A percentile compares a stretch with the other conserved stretches of the same genome.
Conservation (phyloP, 163 green algal genomes). For the Scenedesmus sp. region DNA sequence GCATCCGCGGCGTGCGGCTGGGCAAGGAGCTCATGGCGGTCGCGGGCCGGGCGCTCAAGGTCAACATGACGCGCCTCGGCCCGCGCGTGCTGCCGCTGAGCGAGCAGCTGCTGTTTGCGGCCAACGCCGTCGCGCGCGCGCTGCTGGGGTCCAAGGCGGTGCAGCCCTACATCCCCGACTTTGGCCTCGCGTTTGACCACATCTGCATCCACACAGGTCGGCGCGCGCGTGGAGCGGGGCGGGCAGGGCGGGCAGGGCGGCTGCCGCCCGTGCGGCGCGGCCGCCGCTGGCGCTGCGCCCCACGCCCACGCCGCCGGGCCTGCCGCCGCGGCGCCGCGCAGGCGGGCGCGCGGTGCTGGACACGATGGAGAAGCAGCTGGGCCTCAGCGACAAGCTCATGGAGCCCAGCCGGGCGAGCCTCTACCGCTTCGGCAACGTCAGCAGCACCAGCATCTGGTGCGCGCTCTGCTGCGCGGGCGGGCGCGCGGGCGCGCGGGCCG, state of each 20-base stretch:
- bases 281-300: neutral
- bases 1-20: constrained; percentile 57
- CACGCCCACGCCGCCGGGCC: neutral
- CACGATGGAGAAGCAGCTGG: constrained; percentile 92
- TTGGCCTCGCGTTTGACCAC: constrained; percentile 92
- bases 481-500: neutral
- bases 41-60: constrained; percentile 52
- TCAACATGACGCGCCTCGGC: constrained; percentile 93
- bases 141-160: constrained; percentile 63
- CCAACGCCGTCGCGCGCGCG: constrained; percentile 80
- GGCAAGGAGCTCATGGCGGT: constrained; percentile 75
- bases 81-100: constrained; percentile 84
- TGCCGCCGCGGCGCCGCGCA: neutral
- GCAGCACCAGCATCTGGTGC: constrained; percentile 93
- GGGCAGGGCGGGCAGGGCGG: too few relatives aligned
- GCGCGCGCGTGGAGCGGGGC: neutral
- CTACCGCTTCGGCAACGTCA: constrained; percentile 93
- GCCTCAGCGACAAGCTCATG: constrained; percentile 63
- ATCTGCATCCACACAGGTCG: constrained; percentile 93
- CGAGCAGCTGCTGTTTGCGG: constrained; percentile 91
- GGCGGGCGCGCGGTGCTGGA: constrained; percentile 87
- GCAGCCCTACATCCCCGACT: constrained; percentile 90
- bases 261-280: neutral
- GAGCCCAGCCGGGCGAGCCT: constrained; percentile 81
- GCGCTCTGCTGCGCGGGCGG: neutral